phyloP scores from a whole-genome alignment of 371 early-diverging fungal genomes.

The Rhizomucor pusillus region DNA sequence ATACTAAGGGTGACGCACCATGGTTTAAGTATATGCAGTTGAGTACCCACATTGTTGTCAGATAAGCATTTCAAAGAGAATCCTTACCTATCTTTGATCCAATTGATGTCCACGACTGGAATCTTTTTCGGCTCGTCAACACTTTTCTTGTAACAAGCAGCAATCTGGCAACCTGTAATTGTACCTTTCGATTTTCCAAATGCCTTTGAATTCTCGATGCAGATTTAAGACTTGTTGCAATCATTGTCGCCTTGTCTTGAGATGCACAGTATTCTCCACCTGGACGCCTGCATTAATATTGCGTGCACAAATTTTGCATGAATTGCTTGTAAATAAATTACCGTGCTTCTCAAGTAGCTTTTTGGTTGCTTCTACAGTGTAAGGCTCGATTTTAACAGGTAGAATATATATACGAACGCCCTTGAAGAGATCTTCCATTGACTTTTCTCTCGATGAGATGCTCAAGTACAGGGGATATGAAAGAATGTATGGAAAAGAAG shows the following conservation, averaged over 20 bases:
- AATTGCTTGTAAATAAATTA: background rate
- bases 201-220: conserved; percentile 28
- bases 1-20: background rate
- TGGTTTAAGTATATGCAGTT: no score
- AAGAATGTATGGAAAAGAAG: no score
- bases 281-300: background rate
- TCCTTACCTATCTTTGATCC: no score
- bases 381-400: conserved; percentile 19
- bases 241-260: conserved; percentile 19
- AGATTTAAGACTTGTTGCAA: conserved; percentile 32
- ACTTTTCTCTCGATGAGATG: no score
- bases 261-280: conserved; percentile 23
- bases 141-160: no score
- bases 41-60: no score
- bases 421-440: conserved; percentile 1
- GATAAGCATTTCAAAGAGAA: no score
- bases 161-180: no score
- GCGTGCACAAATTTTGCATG: background rate
- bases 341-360: conserved; percentile 18
- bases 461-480: no score
- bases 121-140: no score
- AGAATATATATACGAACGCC: conserved; percentile 18
- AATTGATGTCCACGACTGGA: no score
- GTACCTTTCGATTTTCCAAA: conserved; percentile 20
- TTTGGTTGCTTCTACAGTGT: conserved; percentile 2